Base-by-base conservation (phyloP, 2,329 filamentous ascomycete species). In the Colletotrichum liaoningense region DNA sequence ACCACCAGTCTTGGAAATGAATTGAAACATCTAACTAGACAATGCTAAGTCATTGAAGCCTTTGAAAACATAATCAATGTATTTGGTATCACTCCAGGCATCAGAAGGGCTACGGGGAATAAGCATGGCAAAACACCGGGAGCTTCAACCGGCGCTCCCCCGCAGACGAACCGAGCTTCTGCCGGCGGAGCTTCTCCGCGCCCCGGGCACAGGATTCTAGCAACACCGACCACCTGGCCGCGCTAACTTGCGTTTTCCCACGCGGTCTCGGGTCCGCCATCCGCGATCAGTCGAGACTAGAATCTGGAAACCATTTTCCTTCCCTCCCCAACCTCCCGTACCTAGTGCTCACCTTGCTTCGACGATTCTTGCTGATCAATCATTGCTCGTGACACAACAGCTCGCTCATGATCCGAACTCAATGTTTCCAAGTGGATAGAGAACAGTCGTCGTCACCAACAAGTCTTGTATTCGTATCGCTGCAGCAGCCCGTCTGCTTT, bases 101-200 rank as follows among this genome's bases (percentile, higher is more conserved):
- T n/a, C 8, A 11, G 4, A 49, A 9, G 8, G 42, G 19, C 42
- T 19, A n/a, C 19, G 4, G 33, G 33, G 33, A 5, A 49, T 11
- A 9, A 1, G 8, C 7, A 49, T n/a, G 42, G 42, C 42, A 49
- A 49, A 49, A 22, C 42, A 49, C 42, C 42, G 42, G 42, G 7
- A 49, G n/a, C 19, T 22, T 3, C 42, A 49, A 49, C 19, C 52
- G 24, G 52, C n/a, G 52, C 22, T 26, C 19, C 22, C 49, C 11
- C n/a, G 30, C 11, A 14, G 33, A 12, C 49, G 26, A 26, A 4
- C 38, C 52, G 49, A 49, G 22, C 35, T 35, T 57, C 35, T 35
- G 19, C 35, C 64, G 49, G 46, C 35, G 69, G 69, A 68, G 26
- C 12, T 59, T 49, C 35, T 58, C 63, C 63, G 49, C 62, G 3